A percentile compares a stretch with the other conserved stretches of the same genome.
These are phyloP conservation scores for Populus pruinosa DNA, from an alignment of 345 rosid genomes.

Conservation along the genomic window DNA sequence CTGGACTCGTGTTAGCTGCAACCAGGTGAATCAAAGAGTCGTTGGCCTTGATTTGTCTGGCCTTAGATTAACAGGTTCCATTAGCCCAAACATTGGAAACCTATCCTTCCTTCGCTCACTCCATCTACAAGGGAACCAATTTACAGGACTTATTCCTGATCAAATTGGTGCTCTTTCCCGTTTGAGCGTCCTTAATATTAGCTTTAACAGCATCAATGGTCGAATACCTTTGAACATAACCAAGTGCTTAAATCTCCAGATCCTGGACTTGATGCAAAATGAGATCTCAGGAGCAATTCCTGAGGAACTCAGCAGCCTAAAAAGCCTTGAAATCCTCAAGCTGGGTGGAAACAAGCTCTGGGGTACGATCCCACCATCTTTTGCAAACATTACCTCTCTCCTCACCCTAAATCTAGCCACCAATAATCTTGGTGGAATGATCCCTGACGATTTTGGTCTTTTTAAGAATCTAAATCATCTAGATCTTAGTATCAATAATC, in stretches of 20 bases:
- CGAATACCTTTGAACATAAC: not conserved
- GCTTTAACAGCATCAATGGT: not conserved
- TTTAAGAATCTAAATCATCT: not conserved
- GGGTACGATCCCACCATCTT: not conserved
- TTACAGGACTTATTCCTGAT: not conserved
- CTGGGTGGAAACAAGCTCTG: not conserved
- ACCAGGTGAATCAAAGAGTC: not conserved
- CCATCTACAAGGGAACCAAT: slow-evolving; percentile 3
- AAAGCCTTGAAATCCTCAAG: not conserved
- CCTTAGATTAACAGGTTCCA: not conserved
- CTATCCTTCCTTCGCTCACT: slow-evolving; percentile 1
- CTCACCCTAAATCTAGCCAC: not conserved
- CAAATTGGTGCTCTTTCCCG: not conserved
- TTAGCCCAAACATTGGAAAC: slow-evolving; percentile 9
- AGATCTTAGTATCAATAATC: not conserved
- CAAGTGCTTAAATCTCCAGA: not conserved
- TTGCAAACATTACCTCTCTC: not conserved
- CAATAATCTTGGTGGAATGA: not conserved
- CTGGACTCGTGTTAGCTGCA: slow-evolving; percentile 11
- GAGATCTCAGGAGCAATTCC: slow-evolving; percentile 37
- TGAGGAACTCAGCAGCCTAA: not conserved
- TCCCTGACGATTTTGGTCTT: not conserved
- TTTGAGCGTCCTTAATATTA: not conserved
- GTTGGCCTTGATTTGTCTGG: not conserved
- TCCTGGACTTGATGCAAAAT: slow-evolving; percentile 39